Base-by-base conservation (phyloP, 164 flowering plant genomes). In the Chimonanthus praecox region DNA sequence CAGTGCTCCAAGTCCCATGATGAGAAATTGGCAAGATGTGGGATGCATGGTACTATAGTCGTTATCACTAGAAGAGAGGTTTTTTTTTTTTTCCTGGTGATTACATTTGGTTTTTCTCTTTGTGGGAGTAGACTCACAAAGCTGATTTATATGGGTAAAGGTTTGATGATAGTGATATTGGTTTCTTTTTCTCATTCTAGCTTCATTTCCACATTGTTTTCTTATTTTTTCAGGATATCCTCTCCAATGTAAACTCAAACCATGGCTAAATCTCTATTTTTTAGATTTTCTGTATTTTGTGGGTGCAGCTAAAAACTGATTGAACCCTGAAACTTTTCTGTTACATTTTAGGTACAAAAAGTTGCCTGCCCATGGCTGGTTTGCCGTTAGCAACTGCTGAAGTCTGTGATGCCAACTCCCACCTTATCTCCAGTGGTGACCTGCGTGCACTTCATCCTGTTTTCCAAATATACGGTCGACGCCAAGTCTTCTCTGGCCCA, bases 321-420 rank as follows among this genome's bases (percentile, higher is more conserved):
- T 43, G 13, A 71, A 18, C 1, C 54, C 18, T 51, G 33, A 11
- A 61, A 7, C 16, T 58, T 68, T 47, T 44, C 60, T 71, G 66
- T 71, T 18, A 15, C 54, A 15, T 18, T 44, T 67, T 4, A 71
- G 73, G 67, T 61, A 54, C 58, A 21, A 48, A 54, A 61, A 62
- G 20, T 48, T 50, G 47, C 82, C 4, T 80, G 83, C 85, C 86
- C 1, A 77, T 85, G 82, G 86, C 85, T 47, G 84, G 86, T 51
- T 6, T 54, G 60, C 60, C 60, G 16, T 58, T 76, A 70, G 73
- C 78, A 48, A 87, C 90, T 58, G 90, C 90, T 71, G 90, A 87
- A 76, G 84, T 84, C 49, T 87, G 90, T 74, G 90, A 87, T 75
- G 84, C 87, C 63, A 86, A 86, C 71, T 79, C 86, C 18, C 85